A percentile compares a stretch with the other conserved stretches of the same genome.
phyloP scores from a whole-genome alignment of 2,329 filamentous ascomycete genomes.

The Diaporthe humulicola region DNA sequence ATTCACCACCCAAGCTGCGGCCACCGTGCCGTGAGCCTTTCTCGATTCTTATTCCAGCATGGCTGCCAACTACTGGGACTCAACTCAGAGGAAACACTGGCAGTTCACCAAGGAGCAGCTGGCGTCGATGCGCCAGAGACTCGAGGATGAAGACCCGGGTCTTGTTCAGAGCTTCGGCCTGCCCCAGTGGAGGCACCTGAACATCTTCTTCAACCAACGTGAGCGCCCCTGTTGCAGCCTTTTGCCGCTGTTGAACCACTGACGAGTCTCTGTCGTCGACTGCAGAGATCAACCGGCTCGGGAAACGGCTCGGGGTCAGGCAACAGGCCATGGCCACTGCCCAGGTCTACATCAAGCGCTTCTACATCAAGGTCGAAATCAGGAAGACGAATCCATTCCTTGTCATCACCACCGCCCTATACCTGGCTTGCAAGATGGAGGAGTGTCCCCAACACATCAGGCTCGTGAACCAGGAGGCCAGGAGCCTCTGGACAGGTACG shows the following conservation, averaged over 20 bases:
- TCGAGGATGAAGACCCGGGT: conserved; percentile 81
- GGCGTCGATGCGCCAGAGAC: conserved; percentile 78
- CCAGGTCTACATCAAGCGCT: conserved; percentile 93
- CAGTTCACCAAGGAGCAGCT: conserved; percentile 88
- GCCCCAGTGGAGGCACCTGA: conserved; percentile 84
- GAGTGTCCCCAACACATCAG: conserved; percentile 97
- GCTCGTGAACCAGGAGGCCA: conserved; percentile 87
- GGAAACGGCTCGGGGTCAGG: conserved; percentile 84
- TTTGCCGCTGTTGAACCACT: neutral
- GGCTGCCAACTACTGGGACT: conserved; percentile 98
- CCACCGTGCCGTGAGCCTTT: conserved; percentile 38
- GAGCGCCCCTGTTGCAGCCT: conserved; percentile 50
- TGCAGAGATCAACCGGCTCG: conserved; percentile 83
- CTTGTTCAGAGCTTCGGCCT: conserved; percentile 85
- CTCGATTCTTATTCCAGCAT: conserved; percentile 60
- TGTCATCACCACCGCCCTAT: conserved; percentile 91
- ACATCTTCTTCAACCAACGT: conserved; percentile 95
- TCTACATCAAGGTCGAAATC: conserved; percentile 92
- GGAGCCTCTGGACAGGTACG: conserved; percentile 82
- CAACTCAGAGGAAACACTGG: conserved; percentile 91
- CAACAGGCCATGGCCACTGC: conserved; percentile 96
- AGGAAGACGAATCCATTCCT: conserved; percentile 94
- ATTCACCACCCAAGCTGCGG: conserved; percentile 25
- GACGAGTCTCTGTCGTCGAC: conserved; percentile 10
- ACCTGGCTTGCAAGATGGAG: conserved; percentile 98